phyloP scores from a whole-genome alignment of 345 rosid species.

The Eucalyptus pauciflora region DNA sequence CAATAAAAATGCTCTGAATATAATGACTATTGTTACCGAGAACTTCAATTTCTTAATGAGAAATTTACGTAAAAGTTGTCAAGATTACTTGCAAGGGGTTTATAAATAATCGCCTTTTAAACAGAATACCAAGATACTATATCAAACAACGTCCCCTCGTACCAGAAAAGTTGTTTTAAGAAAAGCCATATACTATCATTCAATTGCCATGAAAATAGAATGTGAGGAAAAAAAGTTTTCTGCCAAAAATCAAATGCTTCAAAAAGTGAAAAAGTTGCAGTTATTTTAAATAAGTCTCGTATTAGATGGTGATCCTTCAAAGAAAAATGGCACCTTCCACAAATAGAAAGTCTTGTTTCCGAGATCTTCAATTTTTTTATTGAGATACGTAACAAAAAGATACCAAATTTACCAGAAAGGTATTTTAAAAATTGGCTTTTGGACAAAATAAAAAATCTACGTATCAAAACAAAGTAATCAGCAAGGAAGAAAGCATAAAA shows the following conservation, averaged over 20 bases:
- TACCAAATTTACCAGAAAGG: neutral
- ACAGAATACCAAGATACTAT: neutral
- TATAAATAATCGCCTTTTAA: neutral
- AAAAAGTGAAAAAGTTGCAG: neutral
- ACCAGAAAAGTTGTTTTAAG: neutral
- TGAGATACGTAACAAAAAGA: neutral
- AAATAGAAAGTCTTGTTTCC: neutral
- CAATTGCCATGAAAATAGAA: neutral
- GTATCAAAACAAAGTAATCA: too few relatives aligned
- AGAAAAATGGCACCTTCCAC: neutral
- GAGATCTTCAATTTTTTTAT: too few relatives aligned
- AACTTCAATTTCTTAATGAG: neutral
- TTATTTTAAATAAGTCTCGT: neutral
- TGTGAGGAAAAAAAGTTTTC: neutral
- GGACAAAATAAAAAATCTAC: neutral
- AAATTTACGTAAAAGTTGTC: neutral
- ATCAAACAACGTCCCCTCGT: neutral
- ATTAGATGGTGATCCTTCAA: neutral
- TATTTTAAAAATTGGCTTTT: neutral
- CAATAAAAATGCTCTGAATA: neutral
- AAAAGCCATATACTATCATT: neutral
- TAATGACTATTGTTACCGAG: neutral
- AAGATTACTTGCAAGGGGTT: neutral
- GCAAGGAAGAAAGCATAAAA: too few relatives aligned
- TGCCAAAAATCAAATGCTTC: neutral